Evolutionary conservation across 2,329 filamentous ascomycete genomes (phyloP).

Genomic region (Chaetomiaceae sp.): DNA sequence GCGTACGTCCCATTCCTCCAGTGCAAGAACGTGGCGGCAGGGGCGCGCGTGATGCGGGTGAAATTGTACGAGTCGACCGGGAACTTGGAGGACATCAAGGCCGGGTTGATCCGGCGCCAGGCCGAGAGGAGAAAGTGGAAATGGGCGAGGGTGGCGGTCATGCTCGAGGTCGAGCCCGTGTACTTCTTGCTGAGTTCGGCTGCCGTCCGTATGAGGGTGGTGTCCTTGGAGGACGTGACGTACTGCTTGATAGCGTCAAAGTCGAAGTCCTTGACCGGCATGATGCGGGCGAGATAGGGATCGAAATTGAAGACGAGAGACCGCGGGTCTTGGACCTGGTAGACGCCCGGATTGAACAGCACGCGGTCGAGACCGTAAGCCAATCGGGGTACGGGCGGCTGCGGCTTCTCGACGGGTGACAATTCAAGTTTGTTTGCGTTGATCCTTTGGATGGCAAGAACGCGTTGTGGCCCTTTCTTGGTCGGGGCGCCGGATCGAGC

Average conservation of each 20-base stretch:
- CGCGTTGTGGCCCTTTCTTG: not conserved
- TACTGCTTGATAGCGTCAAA: conserved; percentile 81
- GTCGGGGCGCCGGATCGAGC: not conserved
- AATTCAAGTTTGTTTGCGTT: conserved; percentile 25
- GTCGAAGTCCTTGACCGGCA: conserved; percentile 89
- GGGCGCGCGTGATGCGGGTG: conserved; percentile 64
- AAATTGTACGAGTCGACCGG: conserved; percentile 56
- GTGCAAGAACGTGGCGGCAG: conserved; percentile 74
- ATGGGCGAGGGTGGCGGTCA: conserved; percentile 80
- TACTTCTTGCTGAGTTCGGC: conserved; percentile 66
- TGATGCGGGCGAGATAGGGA: conserved; percentile 85
- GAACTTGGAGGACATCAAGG: conserved; percentile 63
- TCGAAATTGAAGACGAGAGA: conserved; percentile 95
- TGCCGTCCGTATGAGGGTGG: conserved; percentile 62
- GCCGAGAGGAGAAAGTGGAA: conserved; percentile 87
- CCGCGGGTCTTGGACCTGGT: conserved; percentile 81
- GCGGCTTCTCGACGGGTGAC: conserved; percentile 29
- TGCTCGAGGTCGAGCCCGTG: conserved; percentile 92
- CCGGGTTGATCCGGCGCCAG: conserved; percentile 67
- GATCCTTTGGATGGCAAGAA: conserved; percentile 17
- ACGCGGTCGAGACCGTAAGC: conserved; percentile 76
- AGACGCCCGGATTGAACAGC: conserved; percentile 92
- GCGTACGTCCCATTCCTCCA: conserved; percentile 83
- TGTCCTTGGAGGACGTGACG: conserved; percentile 84
- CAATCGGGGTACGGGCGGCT: conserved; percentile 51